Conservation (phyloP, 139 green algal species). For the Chlorella sp. region DNA sequence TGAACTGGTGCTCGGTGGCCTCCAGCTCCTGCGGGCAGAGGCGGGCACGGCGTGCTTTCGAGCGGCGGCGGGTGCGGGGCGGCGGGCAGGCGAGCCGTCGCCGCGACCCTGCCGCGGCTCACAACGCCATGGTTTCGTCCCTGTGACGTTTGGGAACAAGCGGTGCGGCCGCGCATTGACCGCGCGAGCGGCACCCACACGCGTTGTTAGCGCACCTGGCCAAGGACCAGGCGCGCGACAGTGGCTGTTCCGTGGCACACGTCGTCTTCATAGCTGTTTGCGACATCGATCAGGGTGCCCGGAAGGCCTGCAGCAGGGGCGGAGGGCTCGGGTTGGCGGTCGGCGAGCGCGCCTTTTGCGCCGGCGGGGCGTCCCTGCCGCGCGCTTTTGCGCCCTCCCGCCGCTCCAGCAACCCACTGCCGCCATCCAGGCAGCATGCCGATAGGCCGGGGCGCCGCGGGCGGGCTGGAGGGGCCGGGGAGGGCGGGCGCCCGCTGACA, state of each 20-base stretch:
- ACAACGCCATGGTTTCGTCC: not conserved
- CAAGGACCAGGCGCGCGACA: conserved; percentile 25
- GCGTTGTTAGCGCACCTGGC: conserved; percentile 22
- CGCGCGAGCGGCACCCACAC: not conserved
- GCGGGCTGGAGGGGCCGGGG: not conserved
- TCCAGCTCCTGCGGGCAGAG: conserved; percentile 29
- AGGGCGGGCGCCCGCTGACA: not conserved
- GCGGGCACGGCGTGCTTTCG: too few relatives aligned
- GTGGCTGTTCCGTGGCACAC: conserved; percentile 9
- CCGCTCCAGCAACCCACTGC: too few relatives aligned
- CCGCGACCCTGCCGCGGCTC: not conserved
- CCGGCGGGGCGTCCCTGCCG: too few relatives aligned
- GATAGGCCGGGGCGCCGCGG: too few relatives aligned
- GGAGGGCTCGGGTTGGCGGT: too few relatives aligned
- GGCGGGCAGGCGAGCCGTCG: not conserved
- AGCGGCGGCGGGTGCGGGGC: not conserved
- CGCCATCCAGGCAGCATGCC: too few relatives aligned
- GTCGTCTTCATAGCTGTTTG: not conserved
- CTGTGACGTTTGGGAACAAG: too few relatives aligned
- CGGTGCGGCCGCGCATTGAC: too few relatives aligned
- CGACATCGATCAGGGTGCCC: too few relatives aligned
- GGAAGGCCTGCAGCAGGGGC: too few relatives aligned
- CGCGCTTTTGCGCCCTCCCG: too few relatives aligned
- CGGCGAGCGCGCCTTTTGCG: too few relatives aligned
- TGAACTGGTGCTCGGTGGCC: not conserved